Evolutionary conservation across 192 early-diverging fungal species (phyloP), one percentile per base, ranked within the genome.

Genomic region (Gorgonomyces haynaldii): DNA sequence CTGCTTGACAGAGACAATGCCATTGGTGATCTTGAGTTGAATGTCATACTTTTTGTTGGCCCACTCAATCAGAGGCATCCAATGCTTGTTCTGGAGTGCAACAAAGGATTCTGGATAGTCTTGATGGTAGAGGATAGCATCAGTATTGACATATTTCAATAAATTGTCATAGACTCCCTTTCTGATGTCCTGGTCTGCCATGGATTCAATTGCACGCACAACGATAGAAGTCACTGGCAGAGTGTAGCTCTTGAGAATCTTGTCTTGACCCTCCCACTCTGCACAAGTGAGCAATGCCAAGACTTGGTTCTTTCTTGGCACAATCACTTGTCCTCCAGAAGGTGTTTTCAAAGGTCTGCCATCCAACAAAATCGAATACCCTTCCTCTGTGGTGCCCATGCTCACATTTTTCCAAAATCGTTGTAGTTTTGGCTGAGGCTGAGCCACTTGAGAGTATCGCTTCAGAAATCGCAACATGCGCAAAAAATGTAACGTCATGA

Each of bases 201-300:
- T 74, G 0, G 74, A 78, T 53, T 92, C 89, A 28, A 90, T 79
- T 0, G 89, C 78, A 24, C 91, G 77, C 38, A 81, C 74, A 3
- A 92, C 69, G n/a, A 97, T 66, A 3, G 89, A 92, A 0, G 94
- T 97, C 74, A 98, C 72, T 2, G 89, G 88, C 12, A 98, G 68
- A 7, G 91, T 81, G 55, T 89, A 87, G 0, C 80, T 64, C 58
- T 88, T 89, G 9, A 95, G 56, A 25, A 84, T 52, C 31, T 74
- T 69, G 26, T 74, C 79, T 62, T 91, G 88, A 45, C 81, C 68
- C 60, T 98, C 89, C 94, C 94, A 98, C 61, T 98, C 94, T 7
- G 73, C 88, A 5, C 87, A 89, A 26, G 89, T 70, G 50, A 95
- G 66, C 29, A 76, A 51, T n/a, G 88, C 94, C 25, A 98, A 52